A percentile compares a stretch with the other conserved stretches of the same genome.
Evolutionary conservation across 2,329 filamentous ascomycete species (phyloP).

Genomic region (Aureobasidium lini): DNA sequence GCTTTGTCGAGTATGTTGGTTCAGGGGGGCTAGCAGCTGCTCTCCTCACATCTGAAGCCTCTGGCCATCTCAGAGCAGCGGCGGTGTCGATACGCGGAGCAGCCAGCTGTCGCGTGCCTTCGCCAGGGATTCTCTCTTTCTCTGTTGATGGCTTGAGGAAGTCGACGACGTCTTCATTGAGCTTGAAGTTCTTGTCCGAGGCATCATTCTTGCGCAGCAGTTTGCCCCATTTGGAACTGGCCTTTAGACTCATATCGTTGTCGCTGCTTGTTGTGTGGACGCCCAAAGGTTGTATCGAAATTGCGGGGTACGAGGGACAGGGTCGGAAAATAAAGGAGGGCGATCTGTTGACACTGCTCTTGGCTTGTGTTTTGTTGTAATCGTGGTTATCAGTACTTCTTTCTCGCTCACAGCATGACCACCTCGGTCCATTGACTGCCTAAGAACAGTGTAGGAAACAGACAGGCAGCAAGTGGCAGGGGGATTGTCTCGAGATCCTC

Average conservation of each 20-base stretch:
- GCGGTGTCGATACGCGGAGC: conserved; percentile 42
- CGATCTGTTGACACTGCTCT: background rate
- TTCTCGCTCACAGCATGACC: background rate
- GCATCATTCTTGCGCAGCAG: conserved; percentile 21
- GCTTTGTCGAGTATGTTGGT: conserved; percentile 21
- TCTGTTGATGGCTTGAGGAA: conserved; percentile 50
- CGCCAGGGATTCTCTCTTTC: conserved; percentile 25
- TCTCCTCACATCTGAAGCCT: conserved; percentile 35
- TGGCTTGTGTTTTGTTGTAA: background rate
- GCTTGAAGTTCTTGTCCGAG: conserved; percentile 18
- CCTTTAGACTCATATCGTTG: conserved; percentile 8
- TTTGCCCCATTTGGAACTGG: conserved; percentile 18
- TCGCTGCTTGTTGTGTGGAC: background rate
- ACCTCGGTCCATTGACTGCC: background rate
- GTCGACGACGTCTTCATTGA: conserved; percentile 46
- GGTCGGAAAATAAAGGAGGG: background rate
- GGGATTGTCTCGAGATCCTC: background rate
- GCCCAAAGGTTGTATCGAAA: background rate
- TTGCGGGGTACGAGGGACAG: conserved; percentile 7
- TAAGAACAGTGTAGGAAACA: background rate
- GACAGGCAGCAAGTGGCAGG: background rate
- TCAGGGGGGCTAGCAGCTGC: conserved; percentile 9
- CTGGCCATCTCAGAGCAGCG: conserved; percentile 45
- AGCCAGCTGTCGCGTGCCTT: conserved; percentile 21
- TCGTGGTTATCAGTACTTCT: background rate